A percentile compares a stretch with the other conserved stretches of the same genome.
Evolutionary conservation across 169 alveolate genomes (phyloP).

Genomic region (Miamiensis avidus): DNA sequence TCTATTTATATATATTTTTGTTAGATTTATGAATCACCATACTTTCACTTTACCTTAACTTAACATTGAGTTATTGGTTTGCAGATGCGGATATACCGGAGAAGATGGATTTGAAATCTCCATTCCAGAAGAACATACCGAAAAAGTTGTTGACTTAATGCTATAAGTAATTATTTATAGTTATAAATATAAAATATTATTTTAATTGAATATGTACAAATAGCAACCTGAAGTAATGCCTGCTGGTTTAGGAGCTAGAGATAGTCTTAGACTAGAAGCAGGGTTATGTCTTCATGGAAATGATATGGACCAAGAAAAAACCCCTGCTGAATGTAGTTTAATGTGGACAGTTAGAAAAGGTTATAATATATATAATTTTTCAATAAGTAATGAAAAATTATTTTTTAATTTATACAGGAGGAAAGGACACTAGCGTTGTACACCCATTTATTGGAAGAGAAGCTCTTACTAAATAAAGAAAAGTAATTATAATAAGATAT

Average conservation of each 20-base stretch:
- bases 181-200: too few species aligned
- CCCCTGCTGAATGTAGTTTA: conserved; percentile 84
- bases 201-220: too few species aligned
- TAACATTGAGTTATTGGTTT: conserved; percentile 45
- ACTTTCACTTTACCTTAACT: too few species aligned
- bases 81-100: conserved; percentile 88
- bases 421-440: background rate
- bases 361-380: conserved; percentile 35
- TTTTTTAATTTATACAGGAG: conserved; percentile 7
- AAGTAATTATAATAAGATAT: background rate
- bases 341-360: conserved; percentile 77
- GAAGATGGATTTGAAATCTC: conserved; percentile 90
- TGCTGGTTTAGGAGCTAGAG: conserved; percentile 88
- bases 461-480: conserved; percentile 26
- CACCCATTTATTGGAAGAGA: conserved; percentile 32
- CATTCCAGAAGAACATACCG: conserved; percentile 44
- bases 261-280: conserved; percentile 84
- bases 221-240: conserved; percentile 40
- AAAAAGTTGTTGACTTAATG: conserved; percentile 23
- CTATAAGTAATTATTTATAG: background rate
- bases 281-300: conserved; percentile 86
- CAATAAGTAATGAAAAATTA: conserved; percentile 24
- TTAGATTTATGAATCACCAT: too few species aligned
- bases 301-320: conserved; percentile 70
- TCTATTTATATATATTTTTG: too few species aligned